Evolutionary conservation across 2,329 filamentous ascomycete genomes (phyloP).

Genomic region (Stachybotrys chlorohalonatus): DNA sequence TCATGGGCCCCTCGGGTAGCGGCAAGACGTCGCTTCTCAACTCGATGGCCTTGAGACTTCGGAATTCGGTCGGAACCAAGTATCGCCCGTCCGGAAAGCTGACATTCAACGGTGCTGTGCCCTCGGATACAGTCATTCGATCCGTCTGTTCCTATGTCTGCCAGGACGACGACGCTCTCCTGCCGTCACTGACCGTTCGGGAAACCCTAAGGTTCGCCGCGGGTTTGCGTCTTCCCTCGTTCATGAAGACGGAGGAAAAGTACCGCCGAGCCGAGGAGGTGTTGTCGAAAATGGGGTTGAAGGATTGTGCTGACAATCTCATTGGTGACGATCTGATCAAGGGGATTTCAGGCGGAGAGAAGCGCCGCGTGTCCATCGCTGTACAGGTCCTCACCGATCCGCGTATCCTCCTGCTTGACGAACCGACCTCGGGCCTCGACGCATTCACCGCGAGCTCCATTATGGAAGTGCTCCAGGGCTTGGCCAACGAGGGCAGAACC

Average conservation of each 20-base stretch:
- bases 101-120: constrained; percentile 60
- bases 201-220: constrained; percentile 67
- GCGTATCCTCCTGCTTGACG: constrained; percentile 62
- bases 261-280: constrained; percentile 60
- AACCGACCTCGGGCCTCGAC: constrained; percentile 68
- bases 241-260: constrained; percentile 63
- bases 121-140: constrained; percentile 58
- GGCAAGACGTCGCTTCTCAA: constrained; percentile 71
- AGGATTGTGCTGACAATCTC: constrained; percentile 68
- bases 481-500: constrained; percentile 66
- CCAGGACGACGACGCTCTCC: constrained; percentile 67
- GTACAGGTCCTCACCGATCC: constrained; percentile 71
- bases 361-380: constrained; percentile 67
- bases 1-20: constrained; percentile 72
- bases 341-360: constrained; percentile 73
- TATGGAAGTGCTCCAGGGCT: constrained; percentile 60
- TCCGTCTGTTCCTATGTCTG: constrained; percentile 70
- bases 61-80: constrained; percentile 49
- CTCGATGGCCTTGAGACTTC: constrained; percentile 59
- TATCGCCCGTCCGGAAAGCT: constrained; percentile 56
- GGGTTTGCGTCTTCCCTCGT: constrained; percentile 59
- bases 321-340: constrained; percentile 66
- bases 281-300: constrained; percentile 64
- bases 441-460: constrained; percentile 72
- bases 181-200: constrained; percentile 66